Evolutionary conservation across 1,284 basidiomycete genomes (phyloP).

Genomic region (Ceratobasidium theobromae): DNA sequence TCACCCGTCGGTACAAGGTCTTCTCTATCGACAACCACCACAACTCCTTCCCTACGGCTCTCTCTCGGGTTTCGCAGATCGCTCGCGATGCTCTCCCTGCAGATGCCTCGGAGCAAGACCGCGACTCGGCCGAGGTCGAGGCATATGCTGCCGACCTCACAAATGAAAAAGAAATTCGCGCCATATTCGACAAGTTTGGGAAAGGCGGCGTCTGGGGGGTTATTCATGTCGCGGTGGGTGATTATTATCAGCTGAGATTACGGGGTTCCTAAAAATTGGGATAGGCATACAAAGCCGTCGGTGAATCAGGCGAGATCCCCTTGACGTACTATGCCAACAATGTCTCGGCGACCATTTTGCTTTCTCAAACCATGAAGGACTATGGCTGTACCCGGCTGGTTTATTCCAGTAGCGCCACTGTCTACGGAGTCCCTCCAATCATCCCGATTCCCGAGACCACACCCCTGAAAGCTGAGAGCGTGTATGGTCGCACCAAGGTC

Average conservation of each 20-base stretch:
- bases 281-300: constrained; percentile 96
- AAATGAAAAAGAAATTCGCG: constrained; percentile 64
- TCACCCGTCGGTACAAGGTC: constrained; percentile 87
- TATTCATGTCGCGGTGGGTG: constrained; percentile 86
- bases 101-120: constrained; percentile 63
- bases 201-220: constrained; percentile 97
- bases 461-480: constrained; percentile 84
- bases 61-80: constrained; percentile 74
- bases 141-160: constrained; percentile 74
- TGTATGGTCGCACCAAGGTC: constrained; percentile 94
- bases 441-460: constrained; percentile 96
- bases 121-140: constrained; percentile 70
- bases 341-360: constrained; percentile 78
- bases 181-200: constrained; percentile 80
- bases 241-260: not conserved
- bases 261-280: not conserved
- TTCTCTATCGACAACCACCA: constrained; percentile 92
- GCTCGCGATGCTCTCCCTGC: constrained; percentile 68
- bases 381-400: constrained; percentile 85
- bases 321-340: constrained; percentile 93
- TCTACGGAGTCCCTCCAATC: constrained; percentile 90
- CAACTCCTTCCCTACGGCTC: constrained; percentile 80
- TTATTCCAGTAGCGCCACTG: constrained; percentile 98
- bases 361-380: constrained; percentile 84
- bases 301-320: constrained; percentile 94